Evolutionary conservation across 1,139 yeast genomes (phyloP).

Genomic region (Protomyces pachydermus): DNA sequence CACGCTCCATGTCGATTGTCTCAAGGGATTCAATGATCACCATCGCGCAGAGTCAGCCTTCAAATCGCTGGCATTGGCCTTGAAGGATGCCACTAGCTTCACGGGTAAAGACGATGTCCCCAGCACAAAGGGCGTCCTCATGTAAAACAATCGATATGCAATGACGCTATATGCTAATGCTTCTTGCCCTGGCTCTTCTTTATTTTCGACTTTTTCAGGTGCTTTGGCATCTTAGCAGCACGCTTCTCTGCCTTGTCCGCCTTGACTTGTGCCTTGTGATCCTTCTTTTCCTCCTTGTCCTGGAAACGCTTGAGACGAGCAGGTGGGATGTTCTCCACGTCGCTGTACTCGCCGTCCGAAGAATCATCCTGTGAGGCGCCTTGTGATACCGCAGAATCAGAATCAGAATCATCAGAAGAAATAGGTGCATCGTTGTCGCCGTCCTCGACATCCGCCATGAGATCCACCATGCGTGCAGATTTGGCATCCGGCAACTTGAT

Average conservation of each 20-base stretch:
- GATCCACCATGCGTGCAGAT: constrained; percentile 25
- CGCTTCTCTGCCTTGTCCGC: constrained; percentile 82
- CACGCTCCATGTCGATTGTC: constrained; percentile 88
- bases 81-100: constrained; percentile 74
- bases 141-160: not conserved
- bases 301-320: constrained; percentile 54
- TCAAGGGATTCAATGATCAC: constrained; percentile 90
- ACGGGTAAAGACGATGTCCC: constrained; percentile 91
- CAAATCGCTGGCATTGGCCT: constrained; percentile 89
- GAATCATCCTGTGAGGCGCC: constrained; percentile 36
- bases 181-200: constrained; percentile 27
- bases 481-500: constrained; percentile 32
- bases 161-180: not conserved
- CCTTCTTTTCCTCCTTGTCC: constrained; percentile 70
- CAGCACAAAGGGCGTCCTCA: constrained; percentile 87
- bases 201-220: constrained; percentile 57
- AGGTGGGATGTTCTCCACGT: constrained; percentile 28
- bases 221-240: constrained; percentile 85
- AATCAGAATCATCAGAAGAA: constrained; percentile 42
- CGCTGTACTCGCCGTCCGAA: constrained; percentile 40
- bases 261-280: constrained; percentile 77
- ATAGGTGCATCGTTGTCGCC: constrained; percentile 38
- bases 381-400: constrained; percentile 41
- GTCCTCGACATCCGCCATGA: constrained; percentile 32
- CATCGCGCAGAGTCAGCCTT: constrained; percentile 95